phyloP scores from a whole-genome alignment of 2,329 filamentous ascomycete genomes.

The Penicillium sp. region DNA sequence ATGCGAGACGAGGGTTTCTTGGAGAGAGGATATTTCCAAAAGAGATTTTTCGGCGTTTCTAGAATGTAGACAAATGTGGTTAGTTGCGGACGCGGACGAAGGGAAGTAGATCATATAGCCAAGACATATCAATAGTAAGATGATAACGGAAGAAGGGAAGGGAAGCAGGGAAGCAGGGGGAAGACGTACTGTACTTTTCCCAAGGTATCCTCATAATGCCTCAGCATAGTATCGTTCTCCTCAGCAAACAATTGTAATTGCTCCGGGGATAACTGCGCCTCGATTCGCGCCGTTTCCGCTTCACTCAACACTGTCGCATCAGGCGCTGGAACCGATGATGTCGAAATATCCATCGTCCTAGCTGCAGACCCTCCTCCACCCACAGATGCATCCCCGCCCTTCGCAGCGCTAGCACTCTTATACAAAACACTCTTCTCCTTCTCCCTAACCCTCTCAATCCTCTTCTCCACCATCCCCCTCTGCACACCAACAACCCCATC shows the following conservation, averaged over 20 bases:
- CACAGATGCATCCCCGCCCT: too few relatives aligned
- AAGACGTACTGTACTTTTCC: constrained; percentile 84
- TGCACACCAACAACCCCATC: constrained; percentile 80
- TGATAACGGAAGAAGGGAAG: background rate
- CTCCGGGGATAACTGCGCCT: constrained; percentile 74
- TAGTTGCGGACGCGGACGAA: background rate
- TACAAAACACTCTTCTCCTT: constrained; percentile 86
- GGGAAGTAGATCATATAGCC: background rate
- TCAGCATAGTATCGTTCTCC: constrained; percentile 90
- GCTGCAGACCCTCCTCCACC: background rate
- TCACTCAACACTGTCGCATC: constrained; percentile 38
- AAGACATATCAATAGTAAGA: background rate
- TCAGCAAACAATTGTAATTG: constrained; percentile 92
- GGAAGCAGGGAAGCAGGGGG: background rate
- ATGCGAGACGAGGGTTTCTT: constrained; percentile 86
- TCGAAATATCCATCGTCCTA: constrained; percentile 1
- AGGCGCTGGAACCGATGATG: constrained; percentile 32
- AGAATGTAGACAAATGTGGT: constrained; percentile 15
- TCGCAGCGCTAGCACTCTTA: constrained; percentile 63
- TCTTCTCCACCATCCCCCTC: constrained; percentile 89
- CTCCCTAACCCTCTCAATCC: constrained; percentile 83
- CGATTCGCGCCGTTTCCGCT: constrained; percentile 48
- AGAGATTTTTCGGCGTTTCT: constrained; percentile 90
- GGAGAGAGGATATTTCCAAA: constrained; percentile 88
- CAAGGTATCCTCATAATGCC: constrained; percentile 91